Percentiles rank a stretch among this genome's conserved stretches.
Evolutionary conservation across 495 filamentous ascomycete species (phyloP).

Genomic region (Penicillium cosmopolitanum): DNA sequence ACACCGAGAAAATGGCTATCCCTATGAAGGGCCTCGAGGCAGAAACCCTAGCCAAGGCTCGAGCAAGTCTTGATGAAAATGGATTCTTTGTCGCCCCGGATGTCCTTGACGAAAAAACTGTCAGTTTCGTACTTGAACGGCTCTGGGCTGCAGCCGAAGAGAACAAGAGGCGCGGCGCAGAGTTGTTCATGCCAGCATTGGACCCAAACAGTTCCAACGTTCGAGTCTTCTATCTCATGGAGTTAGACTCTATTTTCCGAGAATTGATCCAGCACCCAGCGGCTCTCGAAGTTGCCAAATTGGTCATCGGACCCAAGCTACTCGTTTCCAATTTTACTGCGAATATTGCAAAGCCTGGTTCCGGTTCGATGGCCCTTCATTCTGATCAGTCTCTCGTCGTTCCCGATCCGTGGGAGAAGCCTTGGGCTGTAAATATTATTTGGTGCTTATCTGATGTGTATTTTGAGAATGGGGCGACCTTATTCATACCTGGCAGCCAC

Average conservation of each 20-base stretch:
- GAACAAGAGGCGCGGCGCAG: not conserved
- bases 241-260: not conserved
- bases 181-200: not conserved
- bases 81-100: too few species aligned
- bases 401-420: not conserved
- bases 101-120: too few species aligned
- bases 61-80: too few species aligned
- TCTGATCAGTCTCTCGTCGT: slow-evolving; percentile 1
- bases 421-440: not conserved
- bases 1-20: too few species aligned
- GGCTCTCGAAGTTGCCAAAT: not conserved
- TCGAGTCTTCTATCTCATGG: slow-evolving; percentile 1
- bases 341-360: not conserved
- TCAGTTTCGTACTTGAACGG: not conserved
- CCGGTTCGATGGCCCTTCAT: not conserved
- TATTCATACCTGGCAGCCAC: not conserved
- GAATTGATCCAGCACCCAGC: not conserved
- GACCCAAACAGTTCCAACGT: not conserved
- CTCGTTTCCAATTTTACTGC: not conserved
- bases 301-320: not conserved
- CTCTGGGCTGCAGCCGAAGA: not conserved
- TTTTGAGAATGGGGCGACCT: not conserved
- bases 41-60: too few species aligned
- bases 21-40: too few species aligned
- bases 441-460: slow-evolving; percentile 2